Evolutionary conservation across 225 moss, liverwort and hornwort genomes (phyloP), one percentile per base, ranked within the genome.

Genomic region (Physcomitrium patens): DNA sequence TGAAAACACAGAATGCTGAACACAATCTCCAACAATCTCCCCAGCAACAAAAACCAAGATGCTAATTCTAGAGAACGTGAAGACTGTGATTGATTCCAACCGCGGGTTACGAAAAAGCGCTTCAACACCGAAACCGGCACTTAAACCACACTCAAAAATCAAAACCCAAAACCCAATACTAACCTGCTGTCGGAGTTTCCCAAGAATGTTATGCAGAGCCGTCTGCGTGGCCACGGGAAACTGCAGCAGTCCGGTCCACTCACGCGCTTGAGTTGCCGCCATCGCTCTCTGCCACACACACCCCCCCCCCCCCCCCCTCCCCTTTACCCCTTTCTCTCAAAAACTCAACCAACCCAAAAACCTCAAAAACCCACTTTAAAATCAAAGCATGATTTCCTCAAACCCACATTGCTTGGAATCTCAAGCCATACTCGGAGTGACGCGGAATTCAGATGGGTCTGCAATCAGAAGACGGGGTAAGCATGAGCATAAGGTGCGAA

Each of bases 161-260:
- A 13, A 13, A 49, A 49, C 11, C 11, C 48, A 15, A 45, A 59
- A 17, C 24, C 11, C 6, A 14, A 43, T 14, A 53, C 76, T 0
- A 41, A 96, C 96, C 87, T 89, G 85, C 75, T 90, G 80, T 67
- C 94, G 81, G 64, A 94, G 86, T 80, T 89, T 87, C 45, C 91
- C 91, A 9, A 94, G 86, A 55, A 94, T 81, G 23, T 79, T 75
- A 27, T 90, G 91, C 64, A 94, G 81, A 12, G 94, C 87, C 24
- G 91, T 85, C 76, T 94, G 94, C 8, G 94, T 94, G 9, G 89
- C 91, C 43, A 88, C 88, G 18, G 94, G 94, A 13, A 94, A 91
- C 86, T 94, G 94, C 81, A 91, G 94, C 60, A 94, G 65, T 9
- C 91, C 94, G 58, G 90, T 91, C 94, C 94, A 94, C 91, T 94